Evolutionary conservation across 2,329 filamentous ascomycete genomes (phyloP), one percentile per base, ranked within the genome.

Genomic region (Geosmithia morbida): DNA sequence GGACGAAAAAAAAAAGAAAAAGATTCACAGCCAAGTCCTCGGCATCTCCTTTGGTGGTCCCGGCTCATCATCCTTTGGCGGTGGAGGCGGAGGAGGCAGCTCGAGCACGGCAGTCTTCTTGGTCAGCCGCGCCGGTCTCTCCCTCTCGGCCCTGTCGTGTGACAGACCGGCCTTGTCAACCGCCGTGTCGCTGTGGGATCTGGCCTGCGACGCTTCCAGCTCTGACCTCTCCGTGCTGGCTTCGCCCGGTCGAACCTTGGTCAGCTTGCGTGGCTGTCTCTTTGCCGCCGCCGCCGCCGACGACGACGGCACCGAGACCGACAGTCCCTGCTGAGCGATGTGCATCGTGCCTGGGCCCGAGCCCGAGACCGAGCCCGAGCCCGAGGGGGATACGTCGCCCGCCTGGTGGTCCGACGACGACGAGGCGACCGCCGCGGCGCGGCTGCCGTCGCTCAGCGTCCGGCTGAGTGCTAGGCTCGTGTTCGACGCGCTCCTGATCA

Each of bases 211-310:
- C 14, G 26, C 11, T 7, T 22, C 20, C 2, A 20, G 19, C 2
- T 20, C 37, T 20, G 45, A 30, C 11, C 53, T 16, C 33, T 37
- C 33, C 6, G 33, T 16, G 8, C 8, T 26, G 22, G 8, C 22
- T 5, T 26, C 22, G 22, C 22, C 22, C 4, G 22, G 22, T 22
- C 66, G 62, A 46, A 52, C 59, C 56, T 71, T 72, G 18, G 60
- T 64, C 33, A 71, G 56, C 52, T 70, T 70, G 46, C 61, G 63
- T 37, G 61, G 64, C 44, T 60, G 59, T n/a, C 63, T 58, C 50
- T 63, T 41, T 59, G 58, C 26, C 53, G 51, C 7, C 55, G 52
- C 19, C 53, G 50, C 13, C 11, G 29, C 29, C n/a, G n/a, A n/a
- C 22, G 22, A 26, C 8, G 22, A 26, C 22, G 22, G 8, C 4